Evolutionary conservation across 371 early-diverging fungal genomes (phyloP), one percentile per base, ranked within the genome.

Genomic region (Mortierella sp.): DNA sequence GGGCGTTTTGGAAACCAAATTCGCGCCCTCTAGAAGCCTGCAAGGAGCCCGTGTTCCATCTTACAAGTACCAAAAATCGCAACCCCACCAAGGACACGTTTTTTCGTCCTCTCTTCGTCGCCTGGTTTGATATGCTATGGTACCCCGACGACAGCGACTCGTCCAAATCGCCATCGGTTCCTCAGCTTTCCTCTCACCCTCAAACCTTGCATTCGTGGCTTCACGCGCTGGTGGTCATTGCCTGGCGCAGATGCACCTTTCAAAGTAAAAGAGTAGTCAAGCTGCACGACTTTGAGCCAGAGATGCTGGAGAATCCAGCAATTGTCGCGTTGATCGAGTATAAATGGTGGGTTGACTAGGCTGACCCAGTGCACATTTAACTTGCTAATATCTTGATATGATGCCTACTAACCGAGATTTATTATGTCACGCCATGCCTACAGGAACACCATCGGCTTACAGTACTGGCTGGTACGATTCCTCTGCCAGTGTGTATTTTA

Each of bases 301-400:
- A 56, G 30, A 46, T 46, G 12, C 46, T 56, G 24, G 56, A 56
- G 4, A 56, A 56, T 23, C 56, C 56, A 30, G 56, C 56, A 1
- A 56, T 56, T 31, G 56, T 28, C 19, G 56, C 56, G 4, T 56
- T 56, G 56, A 28, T 56, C 12, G 46, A 56, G 21, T 56, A 44
- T 46, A 56, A 56, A 34, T 44, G 56, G 56, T 44, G 46, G 30
- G 41, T 7, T 24, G 4, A n/a, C n/a, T n/a, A n/a, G n/a, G n/a
- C n/a, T n/a, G n/a, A n/a, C n/a, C n/a, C n/a, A n/a, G n/a, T n/a
- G n/a, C n/a, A n/a, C n/a, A n/a, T n/a, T n/a, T n/a, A n/a, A n/a
- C n/a, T n/a, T n/a, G n/a, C n/a, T 15, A 2, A 5, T 17, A 2
- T 53, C 23, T n/a, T n/a, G n/a, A n/a, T n/a, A n/a, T n/a, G n/a